A percentile compares a stretch with the other conserved stretches of the same genome.
phyloP scores from a whole-genome alignment of 2,329 filamentous ascomycete species.

The Fusarium albosuccineum region DNA sequence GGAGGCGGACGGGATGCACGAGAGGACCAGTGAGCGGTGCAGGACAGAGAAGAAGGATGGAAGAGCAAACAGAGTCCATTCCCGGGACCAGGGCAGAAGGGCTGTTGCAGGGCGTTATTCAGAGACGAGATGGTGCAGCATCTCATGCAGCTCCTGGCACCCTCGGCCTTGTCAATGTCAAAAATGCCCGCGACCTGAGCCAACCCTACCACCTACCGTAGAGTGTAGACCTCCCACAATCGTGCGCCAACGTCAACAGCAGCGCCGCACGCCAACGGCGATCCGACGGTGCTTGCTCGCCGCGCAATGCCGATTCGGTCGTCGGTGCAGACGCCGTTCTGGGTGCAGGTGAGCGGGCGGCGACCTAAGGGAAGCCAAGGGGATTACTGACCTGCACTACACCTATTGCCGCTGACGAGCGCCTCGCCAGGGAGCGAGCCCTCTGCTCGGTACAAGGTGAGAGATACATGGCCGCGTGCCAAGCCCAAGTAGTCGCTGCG shows the following conservation, averaged over 20 bases:
- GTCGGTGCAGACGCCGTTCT: slow-evolving; percentile 9
- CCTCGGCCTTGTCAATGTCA: slow-evolving; percentile 18
- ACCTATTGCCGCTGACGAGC: background rate
- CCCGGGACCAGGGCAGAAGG: slow-evolving; percentile 30
- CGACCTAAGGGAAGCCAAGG: too few species aligned
- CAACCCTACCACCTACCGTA: too few species aligned
- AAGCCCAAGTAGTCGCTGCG: slow-evolving; percentile 23
- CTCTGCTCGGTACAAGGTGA: background rate
- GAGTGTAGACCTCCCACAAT: background rate
- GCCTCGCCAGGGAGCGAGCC: background rate
- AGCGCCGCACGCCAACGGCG: background rate
- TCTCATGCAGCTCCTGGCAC: slow-evolving; percentile 15
- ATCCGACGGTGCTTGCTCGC: slow-evolving; percentile 5
- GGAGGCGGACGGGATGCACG: slow-evolving; percentile 32
- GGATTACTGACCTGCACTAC: too few species aligned
- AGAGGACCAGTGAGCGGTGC: slow-evolving; percentile 33
- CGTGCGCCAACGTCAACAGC: background rate
- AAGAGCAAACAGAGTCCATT: slow-evolving; percentile 25
- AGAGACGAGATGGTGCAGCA: slow-evolving; percentile 15
- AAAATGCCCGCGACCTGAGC: background rate
- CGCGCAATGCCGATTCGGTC: slow-evolving; percentile 16
- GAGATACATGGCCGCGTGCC: slow-evolving; percentile 21
- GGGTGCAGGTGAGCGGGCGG: slow-evolving; percentile 20
- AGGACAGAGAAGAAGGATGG: slow-evolving; percentile 24
- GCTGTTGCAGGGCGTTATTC: slow-evolving; percentile 26